phyloP scores from a whole-genome alignment of 2,329 filamentous ascomycete species.

The Beauveria medogensis region DNA sequence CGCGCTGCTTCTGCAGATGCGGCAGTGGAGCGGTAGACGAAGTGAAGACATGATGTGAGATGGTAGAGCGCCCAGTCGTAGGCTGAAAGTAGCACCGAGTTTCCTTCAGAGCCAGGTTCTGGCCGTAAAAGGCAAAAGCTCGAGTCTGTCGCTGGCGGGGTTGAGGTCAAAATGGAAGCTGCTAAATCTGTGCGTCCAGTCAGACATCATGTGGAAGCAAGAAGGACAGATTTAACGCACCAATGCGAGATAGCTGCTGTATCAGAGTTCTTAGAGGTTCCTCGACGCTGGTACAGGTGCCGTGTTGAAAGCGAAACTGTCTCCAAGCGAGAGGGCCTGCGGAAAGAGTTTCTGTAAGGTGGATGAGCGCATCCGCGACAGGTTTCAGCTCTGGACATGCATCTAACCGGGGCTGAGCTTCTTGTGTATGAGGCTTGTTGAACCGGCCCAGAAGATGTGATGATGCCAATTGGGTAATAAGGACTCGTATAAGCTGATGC shows the following conservation, averaged over 20 bases:
- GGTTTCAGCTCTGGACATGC: background rate
- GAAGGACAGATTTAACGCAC: background rate
- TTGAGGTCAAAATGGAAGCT: constrained; percentile 10
- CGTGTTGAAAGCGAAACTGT: background rate
- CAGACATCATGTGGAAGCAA: background rate
- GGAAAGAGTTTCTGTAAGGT: background rate
- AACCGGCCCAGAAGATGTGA: constrained; percentile 1
- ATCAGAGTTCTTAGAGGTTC: constrained; percentile 14
- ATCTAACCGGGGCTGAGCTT: background rate
- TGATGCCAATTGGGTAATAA: constrained; percentile 11
- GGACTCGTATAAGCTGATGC: background rate
- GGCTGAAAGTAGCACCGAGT: background rate
- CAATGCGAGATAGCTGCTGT: constrained; percentile 13
- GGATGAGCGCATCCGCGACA: background rate
- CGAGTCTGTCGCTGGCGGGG: constrained; percentile 8
- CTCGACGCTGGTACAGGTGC: background rate
- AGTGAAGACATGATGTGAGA: constrained; percentile 1
- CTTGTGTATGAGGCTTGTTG: background rate
- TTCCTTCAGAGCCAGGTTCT: background rate
- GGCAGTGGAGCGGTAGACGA: background rate
- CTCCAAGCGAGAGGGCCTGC: constrained; percentile 8
- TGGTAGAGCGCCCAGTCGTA: constrained; percentile 1
- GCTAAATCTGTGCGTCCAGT: constrained; percentile 11
- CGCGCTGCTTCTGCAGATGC: background rate
- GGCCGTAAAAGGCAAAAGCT: background rate